These are phyloP conservation scores for Magnusiomyces tetraspermus DNA, from an alignment of 1,139 yeast genomes.

Conservation along the genomic window DNA sequence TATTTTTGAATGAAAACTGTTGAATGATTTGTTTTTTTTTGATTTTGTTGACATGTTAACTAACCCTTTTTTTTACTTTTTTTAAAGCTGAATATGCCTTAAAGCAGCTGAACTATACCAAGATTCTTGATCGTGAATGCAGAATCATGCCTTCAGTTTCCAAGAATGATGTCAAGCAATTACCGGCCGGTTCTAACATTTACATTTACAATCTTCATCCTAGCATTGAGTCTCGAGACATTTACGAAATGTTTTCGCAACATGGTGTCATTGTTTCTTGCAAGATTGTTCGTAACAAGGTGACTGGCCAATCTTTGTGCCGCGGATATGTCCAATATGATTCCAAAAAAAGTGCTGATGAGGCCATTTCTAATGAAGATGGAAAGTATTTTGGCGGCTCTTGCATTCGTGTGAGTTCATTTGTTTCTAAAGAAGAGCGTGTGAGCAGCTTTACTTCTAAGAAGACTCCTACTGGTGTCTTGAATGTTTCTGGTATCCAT, in stretches of 20 bases:
- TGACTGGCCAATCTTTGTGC: conserved; percentile 67
- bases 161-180: conserved; percentile 19
- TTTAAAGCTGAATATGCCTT: conserved; percentile 35
- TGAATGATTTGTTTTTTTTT: not conserved
- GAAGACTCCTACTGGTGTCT: conserved; percentile 62
- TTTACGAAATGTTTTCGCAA: conserved; percentile 78
- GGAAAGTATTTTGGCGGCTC: conserved; percentile 84
- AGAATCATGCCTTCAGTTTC: conserved; percentile 46
- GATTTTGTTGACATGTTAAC: not conserved
- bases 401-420: conserved; percentile 79
- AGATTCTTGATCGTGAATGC: conserved; percentile 36
- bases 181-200: conserved; percentile 27
- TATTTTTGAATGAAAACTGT: not conserved
- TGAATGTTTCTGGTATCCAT: conserved; percentile 67
- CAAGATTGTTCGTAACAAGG: conserved; percentile 69
- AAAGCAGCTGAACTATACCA: conserved; percentile 39
- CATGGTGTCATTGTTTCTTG: conserved; percentile 79
- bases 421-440: conserved; percentile 72
- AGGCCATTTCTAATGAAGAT: conserved; percentile 79
- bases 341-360: conserved; percentile 66
- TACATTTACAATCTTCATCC: conserved; percentile 50
- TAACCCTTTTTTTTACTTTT: not conserved
- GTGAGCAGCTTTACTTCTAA: conserved; percentile 51
- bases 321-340: conserved; percentile 88
- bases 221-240: conserved; percentile 78